phyloP scores from a whole-genome alignment of 352 stramenopile species.

The Blastocystis sp. region DNA sequence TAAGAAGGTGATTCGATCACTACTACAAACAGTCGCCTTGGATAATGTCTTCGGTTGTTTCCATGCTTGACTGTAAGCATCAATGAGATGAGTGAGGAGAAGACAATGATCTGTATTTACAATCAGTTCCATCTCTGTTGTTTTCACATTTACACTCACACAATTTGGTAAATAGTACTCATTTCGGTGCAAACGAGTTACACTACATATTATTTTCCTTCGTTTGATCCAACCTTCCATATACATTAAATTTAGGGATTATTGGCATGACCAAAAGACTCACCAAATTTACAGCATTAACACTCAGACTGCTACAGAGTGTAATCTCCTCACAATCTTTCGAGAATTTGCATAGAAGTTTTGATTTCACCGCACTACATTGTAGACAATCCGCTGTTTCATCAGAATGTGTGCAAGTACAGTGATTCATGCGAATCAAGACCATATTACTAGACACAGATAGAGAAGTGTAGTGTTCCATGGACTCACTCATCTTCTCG shows the following conservation, averaged over 20 bases:
- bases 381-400: background rate
- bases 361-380: background rate
- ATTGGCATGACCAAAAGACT: constrained; percentile 58
- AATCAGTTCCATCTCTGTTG: constrained; percentile 19
- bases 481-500: background rate
- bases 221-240: background rate
- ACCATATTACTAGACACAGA: constrained; percentile 37
- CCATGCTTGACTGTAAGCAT: constrained; percentile 34
- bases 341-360: background rate
- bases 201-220: background rate
- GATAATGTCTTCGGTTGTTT: background rate
- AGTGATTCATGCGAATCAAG: constrained; percentile 21
- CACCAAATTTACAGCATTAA: constrained; percentile 50
- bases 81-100: background rate
- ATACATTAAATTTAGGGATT: constrained; percentile 40
- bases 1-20: constrained; percentile 36
- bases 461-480: constrained; percentile 27
- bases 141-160: background rate
- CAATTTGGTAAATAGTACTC: constrained; percentile 44
- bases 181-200: constrained; percentile 6
- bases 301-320: constrained; percentile 2
- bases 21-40: background rate
- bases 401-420: background rate
- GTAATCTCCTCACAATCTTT: constrained; percentile 46
- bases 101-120: constrained; percentile 30